Evolutionary conservation across 345 rosid genomes (phyloP).

Genomic region (Excoecaria cochinchinensis): DNA sequence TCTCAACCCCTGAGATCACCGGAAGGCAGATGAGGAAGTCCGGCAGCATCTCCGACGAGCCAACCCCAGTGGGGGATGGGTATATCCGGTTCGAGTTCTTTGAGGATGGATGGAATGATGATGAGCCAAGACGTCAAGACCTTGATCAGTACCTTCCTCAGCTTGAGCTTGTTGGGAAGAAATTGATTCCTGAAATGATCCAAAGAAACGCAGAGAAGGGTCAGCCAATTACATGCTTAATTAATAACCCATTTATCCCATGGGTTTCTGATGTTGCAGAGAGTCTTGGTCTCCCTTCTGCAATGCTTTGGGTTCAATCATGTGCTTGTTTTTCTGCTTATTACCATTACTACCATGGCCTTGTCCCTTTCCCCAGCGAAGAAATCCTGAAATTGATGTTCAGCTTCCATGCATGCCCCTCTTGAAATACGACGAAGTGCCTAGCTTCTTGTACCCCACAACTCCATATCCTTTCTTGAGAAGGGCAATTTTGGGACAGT

Average conservation of each 20-base stretch:
- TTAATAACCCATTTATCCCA: constrained; percentile 85
- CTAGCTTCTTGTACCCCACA: constrained; percentile 67
- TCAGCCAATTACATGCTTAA: constrained; percentile 72
- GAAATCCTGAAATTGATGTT: constrained; percentile 53
- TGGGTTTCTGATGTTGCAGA: constrained; percentile 86
- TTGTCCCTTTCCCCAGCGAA: constrained; percentile 61
- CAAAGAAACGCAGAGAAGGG: constrained; percentile 44
- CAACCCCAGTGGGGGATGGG: constrained; percentile 64
- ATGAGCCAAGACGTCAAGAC: constrained; percentile 45
- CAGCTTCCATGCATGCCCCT: constrained; percentile 72
- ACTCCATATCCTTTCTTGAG: constrained; percentile 44
- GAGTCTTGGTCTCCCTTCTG: constrained; percentile 69
- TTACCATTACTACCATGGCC: constrained; percentile 56
- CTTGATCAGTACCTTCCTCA: constrained; percentile 41
- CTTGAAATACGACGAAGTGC: constrained; percentile 75
- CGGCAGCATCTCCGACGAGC: constrained; percentile 43
- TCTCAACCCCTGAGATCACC: constrained; percentile 47
- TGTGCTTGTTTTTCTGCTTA: constrained; percentile 72
- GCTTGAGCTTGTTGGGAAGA: constrained; percentile 53
- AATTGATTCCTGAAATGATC: constrained; percentile 47
- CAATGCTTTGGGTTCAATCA: constrained; percentile 92
- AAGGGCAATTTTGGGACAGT: constrained; percentile 57
- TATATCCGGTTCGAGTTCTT: constrained; percentile 69
- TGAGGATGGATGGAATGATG: constrained; percentile 56
- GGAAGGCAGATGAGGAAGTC: constrained; percentile 58